Base-by-base conservation (phyloP, 257 asterid species). In the Nicotiana sylvestris region DNA sequence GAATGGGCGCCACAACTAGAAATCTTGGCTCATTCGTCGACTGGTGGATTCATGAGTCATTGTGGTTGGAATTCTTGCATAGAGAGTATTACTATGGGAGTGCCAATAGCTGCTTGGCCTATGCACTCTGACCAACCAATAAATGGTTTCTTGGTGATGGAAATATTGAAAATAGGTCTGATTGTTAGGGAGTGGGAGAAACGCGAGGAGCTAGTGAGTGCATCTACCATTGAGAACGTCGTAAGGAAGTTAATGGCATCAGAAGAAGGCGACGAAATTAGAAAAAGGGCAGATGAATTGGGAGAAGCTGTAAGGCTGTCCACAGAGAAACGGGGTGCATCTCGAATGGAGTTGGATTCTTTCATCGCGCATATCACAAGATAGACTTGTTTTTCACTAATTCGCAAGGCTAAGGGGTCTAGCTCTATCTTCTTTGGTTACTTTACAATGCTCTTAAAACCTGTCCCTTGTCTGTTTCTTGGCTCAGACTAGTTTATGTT, bases 1-100 rank as follows among this genome's bases (percentile, higher is more conserved):
- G 92, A 88, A 6, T 91, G 92, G 91, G 90, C 88, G 2, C 92
- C 93, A 0, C 94, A 90, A 80, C n/a, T 86, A 76, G 91, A 90
- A 35, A 88, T 92, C 30, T 78, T 90, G 8, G 87, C 86, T 2
- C 93, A 90, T 76, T 57, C 69, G 0, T 81, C 95, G 0, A 86
- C 85, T 0, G 93, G 90, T 0, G 93, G 90, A 30, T 92, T 90
- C 46, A 81, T 90, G 87, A 90, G 92, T 72, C 94, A 88, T 12
- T 90, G 96, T 3, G 94, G 92, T 2, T 90, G 94, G 94, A 92
- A 92, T 58, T 92, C 35, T 33, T 84, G 92, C 80, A 83, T 87
- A 9, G 95, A 91, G 80, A 88, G 93, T 51, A 87, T 91, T 9
- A 62, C 87, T 21, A 66, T 77, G 69, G 96, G 94, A 13, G 90